These are phyloP conservation scores for Piloderma croceum DNA, from an alignment of 768 basidiomycete genomes.

Conservation along the genomic window DNA sequence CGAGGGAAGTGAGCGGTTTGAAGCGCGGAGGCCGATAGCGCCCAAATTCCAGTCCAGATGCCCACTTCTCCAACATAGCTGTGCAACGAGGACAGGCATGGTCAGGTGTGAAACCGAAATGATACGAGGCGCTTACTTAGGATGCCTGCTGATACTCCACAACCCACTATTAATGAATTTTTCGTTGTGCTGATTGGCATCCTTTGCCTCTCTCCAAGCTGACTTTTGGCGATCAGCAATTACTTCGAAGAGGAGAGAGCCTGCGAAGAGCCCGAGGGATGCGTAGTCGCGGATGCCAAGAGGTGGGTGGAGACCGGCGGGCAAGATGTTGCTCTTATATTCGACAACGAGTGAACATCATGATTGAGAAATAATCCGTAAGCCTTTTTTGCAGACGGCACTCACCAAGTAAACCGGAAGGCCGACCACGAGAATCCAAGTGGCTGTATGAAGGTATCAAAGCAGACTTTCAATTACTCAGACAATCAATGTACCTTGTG, in stretches of 20 bases:
- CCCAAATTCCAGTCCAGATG: conserved; percentile 64
- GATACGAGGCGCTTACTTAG: conserved; percentile 46
- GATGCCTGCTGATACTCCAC: conserved; percentile 65
- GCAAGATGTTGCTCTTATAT: conserved; percentile 39
- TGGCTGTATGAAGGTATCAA: conserved; percentile 30
- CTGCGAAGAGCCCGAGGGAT: conserved; percentile 46
- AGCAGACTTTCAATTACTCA: background rate
- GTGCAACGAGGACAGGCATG: background rate
- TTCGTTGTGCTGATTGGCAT: conserved; percentile 62
- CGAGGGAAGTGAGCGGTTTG: conserved; percentile 40
- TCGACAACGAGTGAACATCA: background rate
- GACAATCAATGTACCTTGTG: conserved; percentile 37
- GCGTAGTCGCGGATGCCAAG: conserved; percentile 52
- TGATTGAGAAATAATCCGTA: background rate
- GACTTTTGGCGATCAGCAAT: conserved; percentile 63
- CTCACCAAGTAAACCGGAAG: conserved; percentile 59
- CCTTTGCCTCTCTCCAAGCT: conserved; percentile 52
- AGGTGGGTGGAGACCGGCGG: conserved; percentile 42
- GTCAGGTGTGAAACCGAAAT: background rate
- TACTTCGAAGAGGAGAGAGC: conserved; percentile 56
- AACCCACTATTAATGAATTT: conserved; percentile 63
- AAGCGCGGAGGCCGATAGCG: conserved; percentile 46
- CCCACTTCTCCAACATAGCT: conserved; percentile 73
- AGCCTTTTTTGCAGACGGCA: background rate
- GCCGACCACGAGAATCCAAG: conserved; percentile 64